Base-by-base conservation (phyloP, 2,329 filamentous ascomycete species). In the Penicillium glabrum region DNA sequence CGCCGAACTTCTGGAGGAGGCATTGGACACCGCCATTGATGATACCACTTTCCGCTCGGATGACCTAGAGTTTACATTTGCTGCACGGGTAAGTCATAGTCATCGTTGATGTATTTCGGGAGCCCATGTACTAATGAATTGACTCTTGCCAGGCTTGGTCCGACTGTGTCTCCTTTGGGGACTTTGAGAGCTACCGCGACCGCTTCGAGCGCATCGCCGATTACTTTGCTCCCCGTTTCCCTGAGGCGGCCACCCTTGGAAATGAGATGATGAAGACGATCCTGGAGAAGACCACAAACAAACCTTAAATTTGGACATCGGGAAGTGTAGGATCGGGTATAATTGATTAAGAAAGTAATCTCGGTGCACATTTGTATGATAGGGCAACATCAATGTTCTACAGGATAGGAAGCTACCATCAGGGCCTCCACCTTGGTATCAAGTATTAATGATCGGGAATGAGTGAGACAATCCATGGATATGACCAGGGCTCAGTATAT, bases 191-290 rank as follows among this genome's bases (percentile, higher is more conserved):
- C 37, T 99, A 96, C 82, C 84, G 89, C 64, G 90, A 96, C 79
- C 86, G 96, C 57, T 99, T 99, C 71, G 86, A 95, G 70, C 87
- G 86, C 64, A 96, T 96, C 51, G 93, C 97, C 75, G 80, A 81
- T 62, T 99, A 96, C 79, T 99, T 99, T 75, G 87, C 92, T 72
- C 91, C 92, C 2, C 81, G 93, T 31, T 97, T 99, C 70, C 85
- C 86, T 1, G 93, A 96, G 71, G 95, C 95, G 6, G 91, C 88
- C 51, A 86, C 88, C 66, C 80, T 99, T 37, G 95, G 95, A 3
- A 96, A 97, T 72, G 89, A 93, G 72, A 99, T 99, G 95, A 96
- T 99, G 76, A 92, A 89, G 80, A 95, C 91, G 45, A 95, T 99
- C 67, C 77, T 97, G 65, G 90, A 93, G 77, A 93, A 91, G 74